Evolutionary conservation across 2,329 filamentous ascomycete genomes (phyloP).

Genomic region (Arachnomyces sp.): DNA sequence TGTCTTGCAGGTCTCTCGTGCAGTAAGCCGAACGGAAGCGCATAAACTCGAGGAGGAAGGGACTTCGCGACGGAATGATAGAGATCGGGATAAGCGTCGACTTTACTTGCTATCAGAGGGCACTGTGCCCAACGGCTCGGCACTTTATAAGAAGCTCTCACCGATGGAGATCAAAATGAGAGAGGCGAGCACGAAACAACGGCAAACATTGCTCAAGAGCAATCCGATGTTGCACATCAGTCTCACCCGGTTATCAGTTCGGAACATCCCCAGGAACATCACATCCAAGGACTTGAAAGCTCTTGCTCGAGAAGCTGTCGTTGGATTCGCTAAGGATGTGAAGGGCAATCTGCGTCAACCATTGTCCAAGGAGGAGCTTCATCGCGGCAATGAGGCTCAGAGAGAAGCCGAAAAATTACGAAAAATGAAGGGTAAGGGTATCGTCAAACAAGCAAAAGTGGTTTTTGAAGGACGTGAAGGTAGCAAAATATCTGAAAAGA

Average conservation of each 20-base stretch:
- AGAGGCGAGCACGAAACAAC: slow-evolving; percentile 76
- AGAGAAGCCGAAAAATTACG: slow-evolving; percentile 70
- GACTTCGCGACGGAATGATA: slow-evolving; percentile 51
- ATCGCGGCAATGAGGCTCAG: slow-evolving; percentile 71
- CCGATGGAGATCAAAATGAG: slow-evolving; percentile 78
- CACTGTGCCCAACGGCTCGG: slow-evolving; percentile 65
- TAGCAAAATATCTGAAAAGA: slow-evolving; percentile 68
- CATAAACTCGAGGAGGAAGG: slow-evolving; percentile 64
- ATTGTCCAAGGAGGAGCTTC: slow-evolving; percentile 81
- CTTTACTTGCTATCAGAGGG: slow-evolving; percentile 85
- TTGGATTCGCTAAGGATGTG: slow-evolving; percentile 86
- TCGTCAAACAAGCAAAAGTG: slow-evolving; percentile 89
- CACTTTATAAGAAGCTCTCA: slow-evolving; percentile 67
- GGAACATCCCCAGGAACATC: slow-evolving; percentile 79
- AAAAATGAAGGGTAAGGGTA: slow-evolving; percentile 72
- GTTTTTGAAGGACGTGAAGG: slow-evolving; percentile 85
- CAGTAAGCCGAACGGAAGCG: slow-evolving; percentile 77
- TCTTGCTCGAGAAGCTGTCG: slow-evolving; percentile 81
- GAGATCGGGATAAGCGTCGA: slow-evolving; percentile 79
- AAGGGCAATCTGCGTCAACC: slow-evolving; percentile 66
- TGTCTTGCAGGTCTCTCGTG: slow-evolving; percentile 72
- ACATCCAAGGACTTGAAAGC: slow-evolving; percentile 83
- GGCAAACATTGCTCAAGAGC: slow-evolving; percentile 79
- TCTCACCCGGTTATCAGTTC: slow-evolving; percentile 79
- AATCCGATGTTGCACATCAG: slow-evolving; percentile 86